Evolutionary conservation across 495 filamentous ascomycete genomes (phyloP), one percentile per base, ranked within the genome.

Genomic region (Pseudomonodictys pantanalensis): DNA sequence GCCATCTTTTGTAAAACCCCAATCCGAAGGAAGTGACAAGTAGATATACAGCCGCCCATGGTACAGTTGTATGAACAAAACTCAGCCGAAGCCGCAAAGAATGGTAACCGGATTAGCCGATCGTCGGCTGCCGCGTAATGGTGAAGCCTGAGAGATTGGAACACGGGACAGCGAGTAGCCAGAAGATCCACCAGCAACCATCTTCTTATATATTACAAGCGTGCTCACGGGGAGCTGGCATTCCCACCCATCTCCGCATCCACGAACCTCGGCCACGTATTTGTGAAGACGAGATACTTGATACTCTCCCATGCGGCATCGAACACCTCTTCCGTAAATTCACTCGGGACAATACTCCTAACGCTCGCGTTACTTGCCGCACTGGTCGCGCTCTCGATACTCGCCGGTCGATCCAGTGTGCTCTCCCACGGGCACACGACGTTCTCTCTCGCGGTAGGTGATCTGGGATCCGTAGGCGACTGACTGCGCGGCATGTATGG

Each of bases 281-380:
- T 72, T 1, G 68, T 72, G 46, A 68, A 67, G 0, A 72, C 70
- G 5, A 71, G 50, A 28, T 69, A 71, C 52, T 69, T 71, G 39
- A 72, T 65, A 18, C 61, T 68, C 39, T 62, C 60, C 22, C 59
- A 66, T 3, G 70, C 70, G 18, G 60, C 49, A 32, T 71, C 70
- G 48, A 72, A 72, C 0, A 72, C 56, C 11, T 58, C 26, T 22
- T 57, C 60, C 12, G 48, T 51, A 43, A 70, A 68, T 11, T 62
- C 49, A 25, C 51, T 52, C 18, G 62, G 66, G 17, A 68, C 62
- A 61, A 64, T 32, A 42, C 52, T 64, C 52, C 43, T 44, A 0
- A 47, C 47, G n/a, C 53, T 62, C 23, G 57, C 28, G 15, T 41
- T 33, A 42, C 54, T 64, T 12, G 46, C 47, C 1, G 50, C 52